These are phyloP conservation scores for Paraphaeosphaeria sporulosa DNA, from an alignment of 2,329 filamentous ascomycete genomes.

Conservation along the genomic window DNA sequence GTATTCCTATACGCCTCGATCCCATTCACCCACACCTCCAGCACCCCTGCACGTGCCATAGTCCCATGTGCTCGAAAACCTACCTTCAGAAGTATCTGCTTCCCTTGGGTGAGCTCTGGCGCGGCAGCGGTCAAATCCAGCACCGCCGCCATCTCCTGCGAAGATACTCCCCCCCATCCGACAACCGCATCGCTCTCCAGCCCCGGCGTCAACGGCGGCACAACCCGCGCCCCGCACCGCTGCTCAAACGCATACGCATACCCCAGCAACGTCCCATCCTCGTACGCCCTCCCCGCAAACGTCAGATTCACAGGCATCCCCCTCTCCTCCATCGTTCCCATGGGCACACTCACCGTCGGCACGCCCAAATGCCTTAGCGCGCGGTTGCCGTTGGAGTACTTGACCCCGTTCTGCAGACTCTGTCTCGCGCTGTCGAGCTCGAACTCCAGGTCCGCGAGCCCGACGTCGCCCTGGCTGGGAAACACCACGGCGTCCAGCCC, in stretches of 20 bases:
- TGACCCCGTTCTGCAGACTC: conserved; percentile 60
- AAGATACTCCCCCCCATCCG: background rate
- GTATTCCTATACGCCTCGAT: background rate
- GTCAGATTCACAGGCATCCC: conserved; percentile 63
- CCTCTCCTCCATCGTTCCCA: conserved; percentile 58
- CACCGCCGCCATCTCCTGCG: background rate
- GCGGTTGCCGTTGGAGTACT: conserved; percentile 63
- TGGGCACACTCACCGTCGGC: conserved; percentile 62
- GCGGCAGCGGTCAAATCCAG: background rate
- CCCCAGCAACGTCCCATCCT: conserved; percentile 49
- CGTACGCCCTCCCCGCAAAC: conserved; percentile 59
- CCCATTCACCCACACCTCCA: conserved; percentile 6
- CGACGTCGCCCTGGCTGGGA: conserved; percentile 61
- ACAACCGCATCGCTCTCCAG: conserved; percentile 24
- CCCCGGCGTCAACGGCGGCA: conserved; percentile 20
- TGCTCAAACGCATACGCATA: conserved; percentile 35
- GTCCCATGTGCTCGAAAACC: background rate
- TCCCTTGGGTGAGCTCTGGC: background rate
- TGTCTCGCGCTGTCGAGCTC: conserved; percentile 37
- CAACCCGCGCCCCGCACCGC: conserved; percentile 20
- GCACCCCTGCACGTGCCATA: background rate
- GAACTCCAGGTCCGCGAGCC: conserved; percentile 57
- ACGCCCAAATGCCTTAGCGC: conserved; percentile 63
- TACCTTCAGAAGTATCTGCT: background rate
- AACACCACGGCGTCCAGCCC: conserved; percentile 58